Percentiles rank a stretch among this genome's conserved stretches.
These are phyloP conservation scores for Aspergillus coremiiformis DNA, from an alignment of 495 filamentous ascomycete genomes.

Conservation along the genomic window DNA sequence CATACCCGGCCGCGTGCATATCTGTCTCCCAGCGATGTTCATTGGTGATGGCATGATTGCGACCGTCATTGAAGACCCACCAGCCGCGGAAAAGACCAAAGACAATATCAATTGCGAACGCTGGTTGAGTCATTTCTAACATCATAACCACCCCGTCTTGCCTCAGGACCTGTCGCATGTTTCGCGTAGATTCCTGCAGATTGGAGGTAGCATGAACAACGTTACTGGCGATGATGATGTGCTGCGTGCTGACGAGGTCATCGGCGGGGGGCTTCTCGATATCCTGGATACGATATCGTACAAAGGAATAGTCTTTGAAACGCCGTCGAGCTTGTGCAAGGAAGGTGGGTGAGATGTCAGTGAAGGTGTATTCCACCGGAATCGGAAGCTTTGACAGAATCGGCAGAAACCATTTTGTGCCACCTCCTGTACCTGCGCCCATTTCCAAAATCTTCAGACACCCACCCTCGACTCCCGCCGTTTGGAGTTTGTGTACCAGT, in stretches of 20 bases:
- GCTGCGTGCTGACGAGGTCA: conserved; percentile 30
- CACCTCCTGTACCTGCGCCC: conserved; percentile 41
- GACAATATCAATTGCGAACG: conserved; percentile 41
- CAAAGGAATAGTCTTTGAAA: conserved; percentile 36
- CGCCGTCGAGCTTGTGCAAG: conserved; percentile 32
- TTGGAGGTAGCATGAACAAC: conserved; percentile 43
- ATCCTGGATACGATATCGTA: conserved; percentile 38
- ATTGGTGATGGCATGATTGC: conserved; percentile 35
- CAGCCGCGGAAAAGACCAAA: conserved; percentile 48
- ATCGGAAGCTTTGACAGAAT: conserved; percentile 27
- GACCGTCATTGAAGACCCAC: conserved; percentile 48
- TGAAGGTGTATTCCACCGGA: conserved; percentile 44
- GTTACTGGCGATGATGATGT: conserved; percentile 44
- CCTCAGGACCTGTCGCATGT: conserved; percentile 30
- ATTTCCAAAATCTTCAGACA: conserved; percentile 38
- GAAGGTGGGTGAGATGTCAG: conserved; percentile 39
- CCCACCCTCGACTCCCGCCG: conserved; percentile 1
- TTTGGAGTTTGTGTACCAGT: conserved; percentile 19
- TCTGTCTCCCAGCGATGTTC: conserved; percentile 29
- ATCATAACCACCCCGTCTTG: conserved; percentile 34
- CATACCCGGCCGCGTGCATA: conserved; percentile 36
- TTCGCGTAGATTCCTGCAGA: conserved; percentile 19
- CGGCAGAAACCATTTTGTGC: conserved; percentile 31
- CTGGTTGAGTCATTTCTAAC: conserved; percentile 33
- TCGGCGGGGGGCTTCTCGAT: conserved; percentile 36